Evolutionary conservation across 192 early-diverging fungal species (phyloP).

Genomic region (Umbelopsis sp.): DNA sequence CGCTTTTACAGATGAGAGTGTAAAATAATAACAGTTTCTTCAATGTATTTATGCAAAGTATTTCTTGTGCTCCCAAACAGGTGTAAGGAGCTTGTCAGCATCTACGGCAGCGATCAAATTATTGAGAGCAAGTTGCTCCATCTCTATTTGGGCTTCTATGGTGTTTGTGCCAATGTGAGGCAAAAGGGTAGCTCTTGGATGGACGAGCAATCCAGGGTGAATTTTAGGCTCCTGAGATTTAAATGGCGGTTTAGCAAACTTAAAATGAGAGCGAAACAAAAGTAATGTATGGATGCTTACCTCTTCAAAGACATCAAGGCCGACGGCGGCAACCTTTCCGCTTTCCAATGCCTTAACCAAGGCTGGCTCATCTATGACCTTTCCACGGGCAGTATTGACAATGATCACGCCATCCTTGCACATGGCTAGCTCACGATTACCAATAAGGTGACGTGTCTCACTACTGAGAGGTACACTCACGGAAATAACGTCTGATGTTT

Average conservation of each 20-base stretch:
- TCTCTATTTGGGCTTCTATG: constrained; percentile 44
- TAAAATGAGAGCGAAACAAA: background rate
- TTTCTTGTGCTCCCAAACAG: constrained; percentile 37
- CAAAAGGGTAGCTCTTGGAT: constrained; percentile 45
- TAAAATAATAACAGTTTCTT: background rate
- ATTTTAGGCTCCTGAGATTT: constrained; percentile 44
- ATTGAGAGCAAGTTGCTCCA: constrained; percentile 46
- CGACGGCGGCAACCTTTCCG: constrained; percentile 45
- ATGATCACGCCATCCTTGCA: constrained; percentile 56
- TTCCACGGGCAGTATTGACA: constrained; percentile 54
- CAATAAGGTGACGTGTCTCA: constrained; percentile 43
- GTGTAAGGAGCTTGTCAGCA: constrained; percentile 34
- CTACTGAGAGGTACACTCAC: constrained; percentile 46
- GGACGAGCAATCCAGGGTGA: constrained; percentile 41
- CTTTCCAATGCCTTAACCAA: constrained; percentile 50
- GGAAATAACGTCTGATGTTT: constrained; percentile 52
- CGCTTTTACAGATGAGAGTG: background rate
- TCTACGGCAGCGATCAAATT: constrained; percentile 41
- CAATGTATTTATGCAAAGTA: constrained; percentile 7
- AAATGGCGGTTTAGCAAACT: background rate
- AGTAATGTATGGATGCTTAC: background rate
- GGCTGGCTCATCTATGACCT: constrained; percentile 50
- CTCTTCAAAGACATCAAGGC: constrained; percentile 35
- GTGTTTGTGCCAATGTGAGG: constrained; percentile 54
- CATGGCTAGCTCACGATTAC: constrained; percentile 45